Percentiles rank a stretch among this genome's conserved stretches.
Evolutionary conservation across 1,284 basidiomycete species (phyloP).

Genomic region (Irpex rosettiformis): DNA sequence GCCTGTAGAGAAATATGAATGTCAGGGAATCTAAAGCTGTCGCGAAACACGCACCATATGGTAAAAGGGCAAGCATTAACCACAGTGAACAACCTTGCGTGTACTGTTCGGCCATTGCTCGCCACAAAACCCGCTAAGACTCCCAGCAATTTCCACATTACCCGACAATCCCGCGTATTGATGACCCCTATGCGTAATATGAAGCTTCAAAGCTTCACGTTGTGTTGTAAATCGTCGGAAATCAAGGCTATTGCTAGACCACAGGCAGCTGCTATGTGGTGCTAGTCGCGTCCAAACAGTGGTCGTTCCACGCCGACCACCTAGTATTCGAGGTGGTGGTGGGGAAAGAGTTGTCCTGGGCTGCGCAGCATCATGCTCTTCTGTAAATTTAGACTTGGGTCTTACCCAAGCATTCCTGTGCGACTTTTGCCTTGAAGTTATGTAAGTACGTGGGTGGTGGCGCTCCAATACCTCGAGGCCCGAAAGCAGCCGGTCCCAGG

Average conservation of each 20-base stretch:
- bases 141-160: background rate
- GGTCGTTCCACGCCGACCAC: no score
- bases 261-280: no score
- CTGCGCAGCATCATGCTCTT: background rate
- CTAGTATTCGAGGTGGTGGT: background rate
- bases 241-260: no score
- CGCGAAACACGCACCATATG: conserved; percentile 26
- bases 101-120: background rate
- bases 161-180: background rate
- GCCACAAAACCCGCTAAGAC: background rate
- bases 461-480: background rate
- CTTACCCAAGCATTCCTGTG: background rate
- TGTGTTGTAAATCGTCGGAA: no score
- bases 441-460: background rate
- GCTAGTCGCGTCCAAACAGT: background rate
- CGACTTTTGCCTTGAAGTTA: background rate
- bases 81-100: conserved; percentile 26
- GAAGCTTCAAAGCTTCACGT: no score
- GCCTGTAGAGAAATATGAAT: conserved; percentile 18
- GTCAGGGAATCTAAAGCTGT: background rate
- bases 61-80: conserved; percentile 32
- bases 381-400: background rate
- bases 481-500: background rate
- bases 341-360: background rate
- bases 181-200: background rate